Conservation (phyloP, 2,329 filamentous ascomycete genomes). For the Talaromyces funiculosus region DNA sequence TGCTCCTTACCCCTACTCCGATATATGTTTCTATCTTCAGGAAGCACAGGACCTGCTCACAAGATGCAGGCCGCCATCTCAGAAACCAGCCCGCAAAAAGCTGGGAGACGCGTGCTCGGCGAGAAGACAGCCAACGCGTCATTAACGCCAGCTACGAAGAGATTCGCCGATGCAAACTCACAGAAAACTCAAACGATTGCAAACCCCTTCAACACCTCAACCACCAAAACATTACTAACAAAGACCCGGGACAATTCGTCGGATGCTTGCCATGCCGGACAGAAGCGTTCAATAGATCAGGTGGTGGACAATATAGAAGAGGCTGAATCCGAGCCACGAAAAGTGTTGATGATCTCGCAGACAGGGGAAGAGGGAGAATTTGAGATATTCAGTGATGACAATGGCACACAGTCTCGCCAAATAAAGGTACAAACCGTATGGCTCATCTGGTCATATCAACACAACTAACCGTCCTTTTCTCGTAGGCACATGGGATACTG, state of each 20-base stretch:
- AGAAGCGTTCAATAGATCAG: conserved; percentile 38
- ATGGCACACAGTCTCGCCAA: conserved; percentile 14
- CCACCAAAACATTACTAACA: conserved; percentile 21
- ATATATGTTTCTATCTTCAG: not conserved
- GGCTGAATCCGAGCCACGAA: conserved; percentile 15
- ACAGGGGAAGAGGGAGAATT: conserved; percentile 16
- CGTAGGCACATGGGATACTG: not conserved
- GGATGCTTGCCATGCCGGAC: conserved; percentile 28
- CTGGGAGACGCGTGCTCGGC: conserved; percentile 35
- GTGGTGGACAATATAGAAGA: conserved; percentile 27
- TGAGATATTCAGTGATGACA: conserved; percentile 20
- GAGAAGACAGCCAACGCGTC: conserved; percentile 40
- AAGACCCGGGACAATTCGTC: conserved; percentile 27
- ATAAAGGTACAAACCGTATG: conserved; percentile 15
- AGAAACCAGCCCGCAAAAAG: conserved; percentile 31
- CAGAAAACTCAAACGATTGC: conserved; percentile 26
- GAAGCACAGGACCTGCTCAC: not conserved
- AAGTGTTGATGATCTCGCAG: conserved; percentile 12
- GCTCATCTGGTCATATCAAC: no score
- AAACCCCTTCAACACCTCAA: conserved; percentile 19
- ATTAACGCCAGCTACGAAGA: conserved; percentile 27
- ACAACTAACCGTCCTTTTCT: not conserved
- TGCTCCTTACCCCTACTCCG: not conserved
- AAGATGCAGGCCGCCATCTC: conserved; percentile 21
- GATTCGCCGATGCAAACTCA: conserved; percentile 12